A percentile compares a stretch with the other conserved stretches of the same genome.
These are phyloP conservation scores for Bisporella sp. DNA, from an alignment of 2,329 filamentous ascomycete genomes.

Conservation along the genomic window DNA sequence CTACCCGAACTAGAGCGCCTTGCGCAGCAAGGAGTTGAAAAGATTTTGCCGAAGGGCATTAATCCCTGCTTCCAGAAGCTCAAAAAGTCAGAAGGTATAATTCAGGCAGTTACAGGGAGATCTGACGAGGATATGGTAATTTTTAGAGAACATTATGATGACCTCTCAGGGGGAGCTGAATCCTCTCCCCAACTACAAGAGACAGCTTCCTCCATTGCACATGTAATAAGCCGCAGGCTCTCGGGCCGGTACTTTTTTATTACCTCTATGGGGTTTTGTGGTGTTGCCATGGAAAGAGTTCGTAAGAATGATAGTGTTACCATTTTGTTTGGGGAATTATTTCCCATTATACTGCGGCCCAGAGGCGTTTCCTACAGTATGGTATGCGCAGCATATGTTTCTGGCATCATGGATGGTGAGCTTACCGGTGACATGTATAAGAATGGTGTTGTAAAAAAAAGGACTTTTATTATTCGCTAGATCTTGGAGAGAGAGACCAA, in stretches of 20 bases:
- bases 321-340: not conserved
- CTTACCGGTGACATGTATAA: not conserved
- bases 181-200: not conserved
- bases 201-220: too few relatives aligned
- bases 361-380: not conserved
- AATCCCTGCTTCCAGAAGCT: not conserved
- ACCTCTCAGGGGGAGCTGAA: not conserved
- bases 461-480: not conserved
- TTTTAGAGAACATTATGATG: not conserved
- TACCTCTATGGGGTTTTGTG: not conserved
- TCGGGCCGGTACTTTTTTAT: not conserved
- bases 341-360: not conserved
- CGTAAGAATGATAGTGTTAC: not conserved
- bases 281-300: not conserved
- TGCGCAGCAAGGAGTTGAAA: not conserved
- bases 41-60: not conserved
- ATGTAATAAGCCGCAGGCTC: not conserved
- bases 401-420: constrained; percentile 1
- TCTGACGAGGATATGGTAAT: not conserved
- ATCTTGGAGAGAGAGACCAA: not conserved
- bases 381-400: not conserved
- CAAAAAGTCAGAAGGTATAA: not conserved
- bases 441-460: not conserved
- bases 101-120: not conserved
- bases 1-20: not conserved